Base-by-base conservation (phyloP, 2,329 filamentous ascomycete genomes). In the Mycosphaerelloides madeirae region DNA sequence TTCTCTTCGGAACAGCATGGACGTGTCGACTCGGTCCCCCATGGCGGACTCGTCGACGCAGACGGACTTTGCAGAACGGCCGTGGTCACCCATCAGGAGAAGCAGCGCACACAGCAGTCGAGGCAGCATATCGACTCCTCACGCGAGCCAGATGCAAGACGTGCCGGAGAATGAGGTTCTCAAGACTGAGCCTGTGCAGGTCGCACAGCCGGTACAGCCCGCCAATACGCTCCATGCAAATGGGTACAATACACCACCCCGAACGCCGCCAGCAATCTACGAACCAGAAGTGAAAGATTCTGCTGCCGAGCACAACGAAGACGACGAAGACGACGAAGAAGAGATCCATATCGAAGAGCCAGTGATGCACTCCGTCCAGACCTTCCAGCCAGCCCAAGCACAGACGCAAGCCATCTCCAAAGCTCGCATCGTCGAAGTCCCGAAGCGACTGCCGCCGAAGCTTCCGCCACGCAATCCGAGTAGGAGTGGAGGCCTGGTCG, bases 361-460 rank as follows among this genome's bases (percentile, higher is more conserved):
- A n/a, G 69, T 72, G 5, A 69, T 70, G 19, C 77, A 83, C 2
- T 72, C 87, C 28, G 77, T 89, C 22, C 85, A 82, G 48, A 82
- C 87, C 57, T 77, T 87, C 6, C 77, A 80, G 41, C 77, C 80
- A 31, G 39, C 41, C 13, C 41, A 49, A 6, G 41, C 38, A 15
- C 29, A 48, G 14, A 55, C 61, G 14, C 54, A 60, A 34, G 55
- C 55, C n/a, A 52, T 64, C 44, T 84, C 81, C 31, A 84, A 86
- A 60, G 87, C 88, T 18, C 84, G 84, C 39, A 73, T 96, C 39
- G 87, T 96, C 20, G 89, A 81, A 35, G 95, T 96, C 46, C 81
- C 86, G 11, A 94, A 91, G 68, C 79, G 88, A 29, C 68, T 83
- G 1, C 80, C 90, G 2, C 89, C 90, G 1, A 81, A 85, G 7